Evolutionary conservation across 73 alveolate genomes (phyloP).

Genomic region (Paramecium pentaurelia): DNA sequence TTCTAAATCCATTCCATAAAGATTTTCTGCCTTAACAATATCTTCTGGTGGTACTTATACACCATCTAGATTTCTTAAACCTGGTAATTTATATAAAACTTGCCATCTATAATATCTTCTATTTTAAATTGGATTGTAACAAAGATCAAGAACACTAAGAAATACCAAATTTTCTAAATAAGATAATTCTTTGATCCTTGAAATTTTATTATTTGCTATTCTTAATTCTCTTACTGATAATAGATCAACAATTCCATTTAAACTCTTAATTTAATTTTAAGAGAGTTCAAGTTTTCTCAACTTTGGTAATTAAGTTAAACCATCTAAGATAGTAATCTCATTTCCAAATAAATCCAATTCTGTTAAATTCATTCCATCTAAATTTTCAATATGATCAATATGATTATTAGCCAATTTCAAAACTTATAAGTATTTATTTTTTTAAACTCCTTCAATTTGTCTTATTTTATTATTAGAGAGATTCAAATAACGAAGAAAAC

Average conservation of each 20-base stretch:
- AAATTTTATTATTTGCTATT: conserved; percentile 71
- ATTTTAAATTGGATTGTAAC: conserved; percentile 85
- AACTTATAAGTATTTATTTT: conserved; percentile 70
- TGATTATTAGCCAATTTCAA: conserved; percentile 79
- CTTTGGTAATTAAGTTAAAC: conserved; percentile 63
- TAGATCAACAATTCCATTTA: conserved; percentile 78
- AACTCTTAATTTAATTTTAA: conserved; percentile 72
- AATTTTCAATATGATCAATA: conserved; percentile 77
- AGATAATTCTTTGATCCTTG: conserved; percentile 72
- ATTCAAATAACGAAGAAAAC: conserved; percentile 79
- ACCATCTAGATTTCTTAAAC: conserved; percentile 89
- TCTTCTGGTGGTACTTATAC: conserved; percentile 84
- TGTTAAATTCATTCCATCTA: conserved; percentile 77
- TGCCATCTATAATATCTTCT: conserved; percentile 78
- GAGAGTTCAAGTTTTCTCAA: conserved; percentile 79
- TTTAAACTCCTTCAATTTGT: conserved; percentile 76
- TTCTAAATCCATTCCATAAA: conserved; percentile 89
- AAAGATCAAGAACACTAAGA: conserved; percentile 85
- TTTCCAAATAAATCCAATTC: conserved; percentile 68
- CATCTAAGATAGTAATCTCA: conserved; percentile 62
- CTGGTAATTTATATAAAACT: conserved; percentile 84
- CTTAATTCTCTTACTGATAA: conserved; percentile 72
- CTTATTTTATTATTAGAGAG: conserved; percentile 82
- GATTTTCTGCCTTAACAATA: conserved; percentile 91
- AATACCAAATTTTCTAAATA: conserved; percentile 78